A percentile compares a stretch with the other conserved stretches of the same genome.
Conservation (phyloP, 768 basidiomycete species). For the Gymnopilus dilepis region DNA sequence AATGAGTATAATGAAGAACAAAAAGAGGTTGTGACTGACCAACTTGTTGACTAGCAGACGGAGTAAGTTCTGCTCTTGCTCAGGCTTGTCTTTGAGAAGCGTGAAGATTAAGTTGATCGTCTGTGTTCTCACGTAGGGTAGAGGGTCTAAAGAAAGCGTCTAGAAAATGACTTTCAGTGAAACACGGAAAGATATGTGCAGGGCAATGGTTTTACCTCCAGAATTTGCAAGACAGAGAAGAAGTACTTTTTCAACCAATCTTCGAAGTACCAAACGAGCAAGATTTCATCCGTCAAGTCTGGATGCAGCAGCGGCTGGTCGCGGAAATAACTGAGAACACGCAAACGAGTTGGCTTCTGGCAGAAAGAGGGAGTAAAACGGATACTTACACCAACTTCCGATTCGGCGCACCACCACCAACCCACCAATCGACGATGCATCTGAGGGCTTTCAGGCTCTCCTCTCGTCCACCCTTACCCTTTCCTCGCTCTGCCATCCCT, state of each 20-base stretch:
- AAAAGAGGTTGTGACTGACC: slow-evolving; percentile 43
- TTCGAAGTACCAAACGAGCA: slow-evolving; percentile 90
- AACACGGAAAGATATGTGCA: neutral
- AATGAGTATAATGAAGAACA: neutral
- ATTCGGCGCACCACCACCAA: slow-evolving; percentile 88
- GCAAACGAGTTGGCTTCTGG: neutral
- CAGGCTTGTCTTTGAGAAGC: slow-evolving; percentile 87
- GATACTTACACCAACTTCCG: slow-evolving; percentile 80
- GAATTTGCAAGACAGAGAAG: slow-evolving; percentile 86
- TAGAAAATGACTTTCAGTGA: slow-evolving; percentile 31
- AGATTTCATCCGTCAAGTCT: slow-evolving; percentile 67
- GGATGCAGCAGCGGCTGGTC: slow-evolving; percentile 81
- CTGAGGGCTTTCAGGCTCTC: slow-evolving; percentile 90
- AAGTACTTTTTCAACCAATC: slow-evolving; percentile 99
- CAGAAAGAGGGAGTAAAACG: neutral
- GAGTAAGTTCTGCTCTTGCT: slow-evolving; percentile 97
- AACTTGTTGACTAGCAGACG: slow-evolving; percentile 94
- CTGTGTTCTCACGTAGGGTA: slow-evolving; percentile 89
- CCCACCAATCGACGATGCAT: slow-evolving; percentile 97
- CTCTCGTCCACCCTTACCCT: slow-evolving; percentile 88
- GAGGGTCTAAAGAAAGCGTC: slow-evolving; percentile 83
- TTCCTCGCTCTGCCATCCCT: slow-evolving; percentile 75
- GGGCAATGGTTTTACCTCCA: slow-evolving; percentile 66
- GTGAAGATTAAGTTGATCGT: slow-evolving; percentile 77
- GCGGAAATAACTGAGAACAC: slow-evolving; percentile 77